phyloP scores from a whole-genome alignment of 1,284 basidiomycete species.

The Ustilago curta region DNA sequence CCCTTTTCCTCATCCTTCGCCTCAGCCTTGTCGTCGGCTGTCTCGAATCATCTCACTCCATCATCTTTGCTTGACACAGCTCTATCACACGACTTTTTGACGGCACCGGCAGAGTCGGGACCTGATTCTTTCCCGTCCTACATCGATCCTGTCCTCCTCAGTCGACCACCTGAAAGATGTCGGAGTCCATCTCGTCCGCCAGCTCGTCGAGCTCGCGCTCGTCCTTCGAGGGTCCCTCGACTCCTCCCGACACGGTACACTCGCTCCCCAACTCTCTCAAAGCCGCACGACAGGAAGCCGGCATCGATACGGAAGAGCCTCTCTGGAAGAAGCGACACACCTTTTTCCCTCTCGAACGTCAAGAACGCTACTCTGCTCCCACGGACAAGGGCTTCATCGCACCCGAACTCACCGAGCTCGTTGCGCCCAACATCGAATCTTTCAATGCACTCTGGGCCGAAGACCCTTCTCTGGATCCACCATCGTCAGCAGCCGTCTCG shows the following conservation, averaged over 20 bases:
- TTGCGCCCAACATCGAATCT: constrained; percentile 91
- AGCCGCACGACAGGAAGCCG: constrained; percentile 41
- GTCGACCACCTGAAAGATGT: constrained; percentile 11
- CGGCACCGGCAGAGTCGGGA: neutral
- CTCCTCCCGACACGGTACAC: constrained; percentile 40
- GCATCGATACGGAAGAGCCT: constrained; percentile 29
- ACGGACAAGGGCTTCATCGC: constrained; percentile 78
- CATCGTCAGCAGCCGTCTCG: constrained; percentile 77
- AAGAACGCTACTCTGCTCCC: constrained; percentile 84
- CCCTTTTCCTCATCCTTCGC: neutral
- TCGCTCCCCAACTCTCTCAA: constrained; percentile 46
- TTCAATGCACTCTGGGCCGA: constrained; percentile 83
- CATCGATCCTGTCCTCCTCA: neutral
- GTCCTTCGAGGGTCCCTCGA: constrained; percentile 47
- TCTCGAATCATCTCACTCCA: neutral
- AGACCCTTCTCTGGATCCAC: constrained; percentile 62
- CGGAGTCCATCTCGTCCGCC: constrained; percentile 46
- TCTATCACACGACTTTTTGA: neutral
- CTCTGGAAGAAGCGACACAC: constrained; percentile 66
- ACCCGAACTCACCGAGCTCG: constrained; percentile 90
- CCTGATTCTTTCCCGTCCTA: neutral
- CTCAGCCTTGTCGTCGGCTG: constrained; percentile 9
- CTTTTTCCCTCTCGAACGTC: constrained; percentile 87
- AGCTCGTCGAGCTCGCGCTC: constrained; percentile 51
- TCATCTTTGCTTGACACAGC: no score